Evolutionary conservation across 805 yeast species (phyloP).

Genomic region (Zygosaccharomyces siamensis): DNA sequence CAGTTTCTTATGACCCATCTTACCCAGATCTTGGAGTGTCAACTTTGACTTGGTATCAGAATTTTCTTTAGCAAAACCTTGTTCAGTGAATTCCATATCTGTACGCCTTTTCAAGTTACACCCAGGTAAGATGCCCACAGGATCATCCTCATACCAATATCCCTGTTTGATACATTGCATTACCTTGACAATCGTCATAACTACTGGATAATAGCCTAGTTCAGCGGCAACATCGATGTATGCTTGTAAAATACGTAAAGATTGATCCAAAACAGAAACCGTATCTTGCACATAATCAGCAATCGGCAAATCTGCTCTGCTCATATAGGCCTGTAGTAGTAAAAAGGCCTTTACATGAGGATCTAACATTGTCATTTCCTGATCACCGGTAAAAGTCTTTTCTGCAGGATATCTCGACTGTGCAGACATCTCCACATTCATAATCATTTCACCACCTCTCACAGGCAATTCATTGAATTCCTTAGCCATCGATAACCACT

Average conservation of each 20-base stretch:
- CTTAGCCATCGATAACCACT: slow-evolving; percentile 48
- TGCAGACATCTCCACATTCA: slow-evolving; percentile 78
- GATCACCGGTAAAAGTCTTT: slow-evolving; percentile 55
- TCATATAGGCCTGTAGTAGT: slow-evolving; percentile 76
- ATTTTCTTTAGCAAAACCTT: slow-evolving; percentile 17
- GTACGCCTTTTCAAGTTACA: slow-evolving; percentile 33
- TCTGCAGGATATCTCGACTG: slow-evolving; percentile 59
- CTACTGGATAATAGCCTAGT: slow-evolving; percentile 62
- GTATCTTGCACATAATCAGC: slow-evolving; percentile 96
- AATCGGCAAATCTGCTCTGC: slow-evolving; percentile 79
- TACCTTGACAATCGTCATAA: slow-evolving; percentile 54
- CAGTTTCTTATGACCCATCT: slow-evolving; percentile 35
- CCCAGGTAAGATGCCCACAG: slow-evolving; percentile 45
- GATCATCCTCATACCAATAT: slow-evolving; percentile 77
- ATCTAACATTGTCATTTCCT: slow-evolving; percentile 71
- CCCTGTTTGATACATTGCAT: slow-evolving; percentile 90
- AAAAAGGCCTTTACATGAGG: slow-evolving; percentile 75
- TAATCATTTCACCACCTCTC: slow-evolving; percentile 85
- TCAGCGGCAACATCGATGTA: slow-evolving; percentile 87
- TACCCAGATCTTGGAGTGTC: slow-evolving; percentile 42
- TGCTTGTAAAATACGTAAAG: slow-evolving; percentile 90
- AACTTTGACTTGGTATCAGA: slow-evolving; percentile 9
- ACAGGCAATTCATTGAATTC: slow-evolving; percentile 89
- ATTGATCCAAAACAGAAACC: slow-evolving; percentile 86
- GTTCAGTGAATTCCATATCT: slow-evolving; percentile 17